Percentiles rank a stretch among this genome's conserved stretches.
Conservation (phyloP, 75 land plant genomes). For the Cryptomeria japonica region DNA sequence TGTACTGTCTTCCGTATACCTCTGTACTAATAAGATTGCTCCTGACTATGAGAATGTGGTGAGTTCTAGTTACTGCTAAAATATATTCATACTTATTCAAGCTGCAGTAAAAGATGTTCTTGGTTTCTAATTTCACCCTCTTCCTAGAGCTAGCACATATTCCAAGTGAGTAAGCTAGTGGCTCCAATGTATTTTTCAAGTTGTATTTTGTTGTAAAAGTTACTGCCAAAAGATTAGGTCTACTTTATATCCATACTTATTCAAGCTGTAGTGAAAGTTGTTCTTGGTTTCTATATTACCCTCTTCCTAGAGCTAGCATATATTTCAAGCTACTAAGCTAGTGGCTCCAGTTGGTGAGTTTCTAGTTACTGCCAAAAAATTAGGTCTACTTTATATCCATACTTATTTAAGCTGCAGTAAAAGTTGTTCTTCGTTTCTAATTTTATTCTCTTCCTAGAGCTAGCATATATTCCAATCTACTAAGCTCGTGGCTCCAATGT, state of each 20-base stretch:
- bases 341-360: conserved; percentile 37
- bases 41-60: conserved; percentile 90
- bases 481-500: background rate
- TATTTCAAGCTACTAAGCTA: background rate
- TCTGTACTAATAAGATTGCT: conserved; percentile 90
- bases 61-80: conserved; percentile 12
- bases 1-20: conserved; percentile 88
- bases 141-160: background rate
- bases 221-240: background rate
- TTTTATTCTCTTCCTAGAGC: background rate
- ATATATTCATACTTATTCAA: background rate
- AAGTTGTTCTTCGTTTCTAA: background rate
- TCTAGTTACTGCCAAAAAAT: background rate
- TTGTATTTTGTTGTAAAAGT: background rate
- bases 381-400: background rate
- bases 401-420: background rate
- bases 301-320: background rate
- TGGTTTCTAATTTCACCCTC: background rate
- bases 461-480: background rate
- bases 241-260: background rate
- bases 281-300: background rate
- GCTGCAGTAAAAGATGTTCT: background rate
- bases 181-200: background rate
- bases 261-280: background rate
- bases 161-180: background rate